Base-by-base conservation (phyloP, 345 rosid genomes). In the Lepidium didymum region DNA sequence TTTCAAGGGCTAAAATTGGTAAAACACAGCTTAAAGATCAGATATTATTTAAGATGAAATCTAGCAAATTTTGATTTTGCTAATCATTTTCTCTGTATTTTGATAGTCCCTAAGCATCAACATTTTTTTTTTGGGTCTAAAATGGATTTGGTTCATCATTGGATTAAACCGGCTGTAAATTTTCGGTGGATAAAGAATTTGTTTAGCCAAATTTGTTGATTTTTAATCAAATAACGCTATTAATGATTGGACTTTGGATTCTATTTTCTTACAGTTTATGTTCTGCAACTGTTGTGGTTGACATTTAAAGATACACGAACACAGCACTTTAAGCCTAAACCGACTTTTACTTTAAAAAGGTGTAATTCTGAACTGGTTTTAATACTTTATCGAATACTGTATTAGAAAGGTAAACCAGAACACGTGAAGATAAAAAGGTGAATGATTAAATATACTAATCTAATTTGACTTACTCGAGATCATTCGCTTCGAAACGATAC, bases 291-390 rank as follows among this genome's bases (percentile, higher is more conserved):
- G 38, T 57, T 66, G 63, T 60, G 31, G 68, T 51, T 67, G 72
- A 66, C 72, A 73, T 31, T 65, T 41, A 42, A 73, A 58, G 67
- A 42, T 66, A 55, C 77, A 66, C 46, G 72, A 58, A 73, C 67
- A 56, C 41, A 66, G 18, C 67, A 65, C 31, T 58, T 19, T 15
- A 51, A 4, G 40, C 55, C 35, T 34, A 42, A 58, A 65, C 77
- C 68, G 67, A 73, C 62, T 73, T 68, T 31, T 1, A 57, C 62
- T 65, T 59, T 6, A 0, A 41, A 72, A 73, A 64, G 8, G 31
- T 36, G 40, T 46, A 64, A 4, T 49, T 46, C 52, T 63, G 63
- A 54, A 51, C 25, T 10, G 34, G 15, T 51, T 44, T 49, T 49
- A 16, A 18, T 47, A 68, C 37, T 15, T 41, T 38, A 57, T 73